These are phyloP conservation scores for Eucalyptus albens DNA, from an alignment of 345 rosid species.

Conservation along the genomic window DNA sequence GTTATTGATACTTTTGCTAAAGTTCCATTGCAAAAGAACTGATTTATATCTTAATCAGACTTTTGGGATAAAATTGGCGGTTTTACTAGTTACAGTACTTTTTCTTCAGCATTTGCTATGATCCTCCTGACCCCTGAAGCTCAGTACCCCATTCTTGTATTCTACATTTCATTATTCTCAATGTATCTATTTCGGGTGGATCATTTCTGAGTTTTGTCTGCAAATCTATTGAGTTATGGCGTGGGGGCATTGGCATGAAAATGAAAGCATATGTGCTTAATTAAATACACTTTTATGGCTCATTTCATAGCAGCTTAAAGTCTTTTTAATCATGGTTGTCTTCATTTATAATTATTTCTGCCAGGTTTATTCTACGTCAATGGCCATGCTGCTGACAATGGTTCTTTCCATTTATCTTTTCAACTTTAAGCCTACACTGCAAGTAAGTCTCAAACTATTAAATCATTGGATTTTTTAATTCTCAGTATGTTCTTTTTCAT, in stretches of 20 bases:
- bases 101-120: neutral
- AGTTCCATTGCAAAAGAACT: neutral
- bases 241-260: neutral
- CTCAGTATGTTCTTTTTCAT: neutral
- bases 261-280: neutral
- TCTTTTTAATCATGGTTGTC: neutral
- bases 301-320: neutral
- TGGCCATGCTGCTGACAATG: slow-evolving; percentile 88
- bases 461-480: neutral
- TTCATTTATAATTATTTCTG: neutral
- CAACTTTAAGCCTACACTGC: slow-evolving; percentile 60
- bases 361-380: slow-evolving; percentile 79
- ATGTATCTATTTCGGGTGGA: neutral
- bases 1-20: neutral
- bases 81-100: neutral
- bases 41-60: neutral
- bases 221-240: neutral
- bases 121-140: neutral
- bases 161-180: neutral
- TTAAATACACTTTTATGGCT: neutral
- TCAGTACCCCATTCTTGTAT: neutral
- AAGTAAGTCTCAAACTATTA: slow-evolving; percentile 19
- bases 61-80: neutral
- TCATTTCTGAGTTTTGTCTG: neutral
- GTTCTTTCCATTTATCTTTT: slow-evolving; percentile 62